Percentiles rank a stretch among this genome's conserved stretches.
Conservation (phyloP, 495 filamentous ascomycete genomes). For the Talaromyces proteolyticus region DNA sequence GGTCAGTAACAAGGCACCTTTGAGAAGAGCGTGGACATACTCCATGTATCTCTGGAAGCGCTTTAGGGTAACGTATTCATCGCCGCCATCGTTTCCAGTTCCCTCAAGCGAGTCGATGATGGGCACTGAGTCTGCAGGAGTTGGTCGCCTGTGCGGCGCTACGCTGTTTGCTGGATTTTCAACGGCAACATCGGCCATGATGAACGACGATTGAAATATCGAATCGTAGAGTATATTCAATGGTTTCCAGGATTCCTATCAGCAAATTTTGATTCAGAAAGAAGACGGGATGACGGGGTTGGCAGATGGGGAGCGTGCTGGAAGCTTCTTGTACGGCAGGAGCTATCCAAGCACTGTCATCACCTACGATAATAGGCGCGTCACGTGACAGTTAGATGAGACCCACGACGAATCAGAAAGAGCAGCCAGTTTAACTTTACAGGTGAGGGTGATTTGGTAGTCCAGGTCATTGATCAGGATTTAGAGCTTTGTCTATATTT, state of each 20-base stretch:
- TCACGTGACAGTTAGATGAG: too few species aligned
- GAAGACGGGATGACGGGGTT: not conserved
- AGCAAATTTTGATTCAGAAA: not conserved
- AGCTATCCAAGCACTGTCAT: too few species aligned
- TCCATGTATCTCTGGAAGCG: conserved; percentile 93
- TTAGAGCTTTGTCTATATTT: too few species aligned
- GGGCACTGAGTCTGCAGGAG: conserved; percentile 72
- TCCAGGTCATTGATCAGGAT: too few species aligned
- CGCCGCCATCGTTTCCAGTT: conserved; percentile 69
- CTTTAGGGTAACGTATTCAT: conserved; percentile 94
- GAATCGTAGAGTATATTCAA: conserved; percentile 5
- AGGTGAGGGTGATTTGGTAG: too few species aligned
- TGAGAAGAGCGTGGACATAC: conserved; percentile 38
- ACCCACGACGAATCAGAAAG: too few species aligned
- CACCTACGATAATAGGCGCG: too few species aligned
- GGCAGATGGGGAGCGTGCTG: not conserved
- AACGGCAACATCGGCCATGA: conserved; percentile 78
- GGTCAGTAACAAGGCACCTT: not conserved
- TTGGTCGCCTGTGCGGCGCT: conserved; percentile 69
- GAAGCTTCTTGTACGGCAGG: not conserved
- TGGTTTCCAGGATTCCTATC: too few species aligned
- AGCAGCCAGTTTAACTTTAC: too few species aligned
- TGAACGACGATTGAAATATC: conserved; percentile 17
- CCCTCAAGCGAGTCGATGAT: conserved; percentile 88
- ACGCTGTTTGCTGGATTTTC: conserved; percentile 70